phyloP scores from a whole-genome alignment of 2,329 filamentous ascomycete genomes.

The Fusarium abutilonis region DNA sequence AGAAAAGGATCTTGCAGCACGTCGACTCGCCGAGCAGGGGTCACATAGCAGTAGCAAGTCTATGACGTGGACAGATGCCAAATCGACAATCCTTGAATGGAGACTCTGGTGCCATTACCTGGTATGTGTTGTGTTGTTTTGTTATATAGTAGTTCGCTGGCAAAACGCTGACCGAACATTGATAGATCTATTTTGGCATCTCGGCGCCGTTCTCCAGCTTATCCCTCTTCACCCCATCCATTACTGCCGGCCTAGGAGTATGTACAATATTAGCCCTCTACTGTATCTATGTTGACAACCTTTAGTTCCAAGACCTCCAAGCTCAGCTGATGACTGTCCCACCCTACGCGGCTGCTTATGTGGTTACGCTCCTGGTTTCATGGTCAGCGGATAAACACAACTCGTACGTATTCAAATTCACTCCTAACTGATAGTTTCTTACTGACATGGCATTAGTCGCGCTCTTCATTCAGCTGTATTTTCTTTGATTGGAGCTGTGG shows the following conservation, averaged over 20 bases:
- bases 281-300: background rate
- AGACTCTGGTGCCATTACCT: slow-evolving; percentile 73
- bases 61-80: slow-evolving; percentile 73
- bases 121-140: slow-evolving; percentile 19
- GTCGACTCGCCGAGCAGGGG: slow-evolving; percentile 48
- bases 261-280: slow-evolving; percentile 17
- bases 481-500: slow-evolving; percentile 57
- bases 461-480: slow-evolving; percentile 54
- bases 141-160: background rate
- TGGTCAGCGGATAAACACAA: slow-evolving; percentile 70
- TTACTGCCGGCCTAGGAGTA: slow-evolving; percentile 60
- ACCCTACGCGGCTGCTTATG: slow-evolving; percentile 67
- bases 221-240: slow-evolving; percentile 67
- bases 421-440: accelerated
- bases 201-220: slow-evolving; percentile 64
- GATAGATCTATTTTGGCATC: slow-evolving; percentile 57
- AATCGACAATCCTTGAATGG: slow-evolving; percentile 70
- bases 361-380: slow-evolving; percentile 51
- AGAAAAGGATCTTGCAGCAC: slow-evolving; percentile 63
- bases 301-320: slow-evolving; percentile 48
- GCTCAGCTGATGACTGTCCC: slow-evolving; percentile 72
- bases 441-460: slow-evolving; percentile 34
- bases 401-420: slow-evolving; percentile 40
- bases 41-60: slow-evolving; percentile 64
- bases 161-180: background rate